Percentiles rank a stretch among this genome's conserved stretches.
Conservation (phyloP, 2,329 filamentous ascomycete species). For the Exophiala bonariae region DNA sequence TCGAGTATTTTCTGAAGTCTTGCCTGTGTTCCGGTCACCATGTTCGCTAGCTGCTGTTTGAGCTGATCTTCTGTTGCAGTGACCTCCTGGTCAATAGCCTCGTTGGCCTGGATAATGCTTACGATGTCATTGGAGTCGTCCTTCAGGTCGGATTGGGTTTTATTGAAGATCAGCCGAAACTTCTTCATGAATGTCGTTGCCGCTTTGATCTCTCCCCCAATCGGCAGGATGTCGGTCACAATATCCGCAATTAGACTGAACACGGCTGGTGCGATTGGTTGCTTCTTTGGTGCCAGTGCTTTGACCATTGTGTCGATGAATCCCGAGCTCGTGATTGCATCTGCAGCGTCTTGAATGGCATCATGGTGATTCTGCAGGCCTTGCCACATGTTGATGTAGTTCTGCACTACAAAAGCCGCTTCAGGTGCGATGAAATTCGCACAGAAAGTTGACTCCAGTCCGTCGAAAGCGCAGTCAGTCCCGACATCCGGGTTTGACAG, state of each 20-base stretch:
- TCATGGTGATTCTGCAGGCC: conserved; percentile 12
- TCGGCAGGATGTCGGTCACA: conserved; percentile 5
- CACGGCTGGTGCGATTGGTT: conserved; percentile 2
- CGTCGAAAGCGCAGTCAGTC: conserved; percentile 7
- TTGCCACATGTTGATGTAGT: conserved; percentile 14
- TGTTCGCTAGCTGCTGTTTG: conserved; percentile 3
- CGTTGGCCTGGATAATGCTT: conserved; percentile 1
- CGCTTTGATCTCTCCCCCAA: conserved; percentile 7
- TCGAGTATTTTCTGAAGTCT: conserved; percentile 7
- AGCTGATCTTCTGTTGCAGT: conserved; percentile 8
- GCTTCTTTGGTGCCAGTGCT: conserved; percentile 6
- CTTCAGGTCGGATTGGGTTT: conserved; percentile 6
- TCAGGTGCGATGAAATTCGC: conserved; percentile 7
- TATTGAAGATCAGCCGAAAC: conserved; percentile 6
- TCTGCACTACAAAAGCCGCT: conserved; percentile 11
- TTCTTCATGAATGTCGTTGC: conserved; percentile 8
- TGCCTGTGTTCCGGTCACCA: conserved; percentile 7
- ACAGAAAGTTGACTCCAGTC: conserved; percentile 3
- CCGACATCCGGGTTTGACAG: conserved; percentile 4
- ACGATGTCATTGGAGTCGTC: conserved; percentile 10
- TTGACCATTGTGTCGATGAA: conserved; percentile 11
- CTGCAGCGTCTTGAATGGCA: conserved; percentile 9
- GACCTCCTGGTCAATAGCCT: conserved; percentile 10
- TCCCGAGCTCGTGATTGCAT: conserved; percentile 5
- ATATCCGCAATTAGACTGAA: conserved; percentile 7